These are phyloP conservation scores for Gryganskiella cystojenkinii DNA, from an alignment of 192 early-diverging fungal genomes.

Conservation along the genomic window DNA sequence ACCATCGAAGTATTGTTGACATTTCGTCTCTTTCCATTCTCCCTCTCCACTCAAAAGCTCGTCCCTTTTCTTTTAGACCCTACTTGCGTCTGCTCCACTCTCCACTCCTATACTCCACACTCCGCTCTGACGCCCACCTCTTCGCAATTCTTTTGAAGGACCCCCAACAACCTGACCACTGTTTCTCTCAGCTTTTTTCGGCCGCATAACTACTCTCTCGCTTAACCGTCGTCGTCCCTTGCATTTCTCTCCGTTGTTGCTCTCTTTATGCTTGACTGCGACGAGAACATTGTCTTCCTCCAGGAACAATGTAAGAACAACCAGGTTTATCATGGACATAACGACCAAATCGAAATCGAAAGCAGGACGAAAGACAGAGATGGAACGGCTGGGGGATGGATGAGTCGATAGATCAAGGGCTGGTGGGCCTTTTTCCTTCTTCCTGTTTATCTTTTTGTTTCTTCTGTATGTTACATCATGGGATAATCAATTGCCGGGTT, in stretches of 20 bases:
- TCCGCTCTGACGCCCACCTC: not conserved
- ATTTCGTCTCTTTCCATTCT: not conserved
- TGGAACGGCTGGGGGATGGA: too few relatives aligned
- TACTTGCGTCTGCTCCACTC: not conserved
- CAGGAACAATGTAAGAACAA: slow-evolving; percentile 43
- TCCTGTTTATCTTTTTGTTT: too few relatives aligned
- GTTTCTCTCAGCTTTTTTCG: not conserved
- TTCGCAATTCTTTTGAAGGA: not conserved
- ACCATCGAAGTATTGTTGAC: too few relatives aligned
- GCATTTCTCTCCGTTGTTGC: not conserved
- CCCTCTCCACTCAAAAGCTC: not conserved
- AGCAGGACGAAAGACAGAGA: too few relatives aligned
- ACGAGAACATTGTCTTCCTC: slow-evolving; percentile 48
- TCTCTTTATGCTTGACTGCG: slow-evolving; percentile 52
- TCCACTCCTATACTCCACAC: not conserved
- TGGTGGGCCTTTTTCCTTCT: not conserved
- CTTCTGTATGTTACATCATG: too few relatives aligned
- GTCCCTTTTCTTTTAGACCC: not conserved
- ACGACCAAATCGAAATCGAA: not conserved
- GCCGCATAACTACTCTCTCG: not conserved
- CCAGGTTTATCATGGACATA: not conserved
- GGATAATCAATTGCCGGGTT: not conserved
- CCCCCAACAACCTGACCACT: too few relatives aligned
- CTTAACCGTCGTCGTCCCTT: not conserved
- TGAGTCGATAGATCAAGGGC: too few relatives aligned